These are phyloP conservation scores for Pseudopithomyces maydicus DNA, from an alignment of 2,329 filamentous ascomycete genomes.

Conservation along the genomic window DNA sequence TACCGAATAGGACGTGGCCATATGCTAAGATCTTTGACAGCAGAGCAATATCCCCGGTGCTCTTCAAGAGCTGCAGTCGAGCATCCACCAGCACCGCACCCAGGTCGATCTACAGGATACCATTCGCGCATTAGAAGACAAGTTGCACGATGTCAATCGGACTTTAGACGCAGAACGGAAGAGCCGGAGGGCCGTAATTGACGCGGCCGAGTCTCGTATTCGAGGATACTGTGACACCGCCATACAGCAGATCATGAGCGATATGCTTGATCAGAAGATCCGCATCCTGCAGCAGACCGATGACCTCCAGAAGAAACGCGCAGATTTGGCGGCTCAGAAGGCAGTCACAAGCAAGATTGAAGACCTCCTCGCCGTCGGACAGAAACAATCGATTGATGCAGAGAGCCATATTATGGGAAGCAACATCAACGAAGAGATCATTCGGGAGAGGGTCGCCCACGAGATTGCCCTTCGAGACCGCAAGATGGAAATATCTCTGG, in stretches of 20 bases:
- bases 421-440: not conserved
- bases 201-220: conserved; percentile 12
- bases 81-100: not conserved
- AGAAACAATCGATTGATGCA: conserved; percentile 22
- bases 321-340: conserved; percentile 17
- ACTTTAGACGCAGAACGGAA: conserved; percentile 23
- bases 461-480: conserved; percentile 11
- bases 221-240: conserved; percentile 13
- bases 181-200: conserved; percentile 11
- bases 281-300: conserved; percentile 6
- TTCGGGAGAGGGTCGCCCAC: not conserved
- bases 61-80: not conserved
- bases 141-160: conserved; percentile 18
- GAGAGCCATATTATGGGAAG: conserved; percentile 5
- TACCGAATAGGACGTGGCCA: no score
- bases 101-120: conserved; percentile 12
- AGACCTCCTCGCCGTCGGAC: conserved; percentile 24
- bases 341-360: conserved; percentile 22
- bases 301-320: conserved; percentile 11
- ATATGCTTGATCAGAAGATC: conserved; percentile 22
- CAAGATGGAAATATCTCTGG: conserved; percentile 11
- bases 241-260: conserved; percentile 11
- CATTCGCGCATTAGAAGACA: conserved; percentile 11
- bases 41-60: not conserved
- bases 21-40: not conserved